These are phyloP conservation scores for Botrytis cinerea DNA, from an alignment of 2,329 filamentous ascomycete genomes.

Conservation along the genomic window DNA sequence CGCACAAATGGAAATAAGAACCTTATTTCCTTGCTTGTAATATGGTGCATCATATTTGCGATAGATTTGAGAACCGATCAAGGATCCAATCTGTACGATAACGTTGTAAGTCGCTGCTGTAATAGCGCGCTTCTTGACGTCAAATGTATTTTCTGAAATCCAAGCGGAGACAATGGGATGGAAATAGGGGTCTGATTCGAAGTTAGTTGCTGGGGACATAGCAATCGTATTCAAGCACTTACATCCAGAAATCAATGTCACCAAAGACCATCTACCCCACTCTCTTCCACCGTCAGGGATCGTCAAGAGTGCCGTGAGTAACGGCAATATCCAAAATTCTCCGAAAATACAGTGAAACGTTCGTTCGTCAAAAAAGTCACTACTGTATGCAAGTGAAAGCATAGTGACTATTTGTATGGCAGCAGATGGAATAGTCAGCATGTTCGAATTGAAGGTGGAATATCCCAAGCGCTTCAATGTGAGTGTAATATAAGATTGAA, in stretches of 20 bases:
- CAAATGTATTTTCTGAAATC: constrained; percentile 59
- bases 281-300: constrained; percentile 29
- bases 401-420: constrained; percentile 44
- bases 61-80: constrained; percentile 44
- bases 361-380: constrained; percentile 45
- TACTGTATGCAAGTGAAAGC: constrained; percentile 50
- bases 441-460: constrained; percentile 48
- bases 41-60: constrained; percentile 50
- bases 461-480: constrained; percentile 36
- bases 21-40: constrained; percentile 56
- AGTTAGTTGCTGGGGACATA: constrained; percentile 8
- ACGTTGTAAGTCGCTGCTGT: constrained; percentile 64
- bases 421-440: constrained; percentile 49
- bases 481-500: constrained; percentile 33
- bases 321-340: constrained; percentile 47
- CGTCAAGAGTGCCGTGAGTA: constrained; percentile 33
- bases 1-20: constrained; percentile 51
- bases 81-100: constrained; percentile 47
- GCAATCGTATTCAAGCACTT: constrained; percentile 24
- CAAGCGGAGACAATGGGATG: constrained; percentile 52
- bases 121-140: constrained; percentile 62
- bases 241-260: constrained; percentile 30
- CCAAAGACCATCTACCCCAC: constrained; percentile 29
- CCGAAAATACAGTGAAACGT: constrained; percentile 39
- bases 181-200: constrained; percentile 2